Evolutionary conservation across 2,329 filamentous ascomycete genomes (phyloP).

Genomic region (Trichothecium sympodiale): DNA sequence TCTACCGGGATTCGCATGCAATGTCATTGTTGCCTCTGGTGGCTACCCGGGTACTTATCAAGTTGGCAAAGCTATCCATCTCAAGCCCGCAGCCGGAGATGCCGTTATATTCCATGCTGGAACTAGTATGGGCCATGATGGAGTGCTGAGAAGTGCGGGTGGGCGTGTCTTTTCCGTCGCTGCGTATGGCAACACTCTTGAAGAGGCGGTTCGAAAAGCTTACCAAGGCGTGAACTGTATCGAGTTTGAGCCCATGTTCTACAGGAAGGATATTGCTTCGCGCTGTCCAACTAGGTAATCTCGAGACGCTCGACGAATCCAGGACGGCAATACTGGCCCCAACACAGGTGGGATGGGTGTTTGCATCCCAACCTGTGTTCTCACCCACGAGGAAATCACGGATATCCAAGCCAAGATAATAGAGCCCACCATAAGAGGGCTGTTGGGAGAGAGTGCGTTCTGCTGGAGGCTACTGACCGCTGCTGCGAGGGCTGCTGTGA

Average conservation of each 20-base stretch:
- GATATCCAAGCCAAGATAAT: too few relatives aligned
- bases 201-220: conserved; percentile 67
- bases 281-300: too few relatives aligned
- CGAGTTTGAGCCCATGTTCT: conserved; percentile 74
- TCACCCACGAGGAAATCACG: too few relatives aligned
- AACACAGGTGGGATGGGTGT: conserved; percentile 72
- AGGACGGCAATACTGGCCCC: conserved; percentile 56
- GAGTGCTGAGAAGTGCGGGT: conserved; percentile 57
- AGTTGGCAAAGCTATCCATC: conserved; percentile 50
- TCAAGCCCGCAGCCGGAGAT: conserved; percentile 21
- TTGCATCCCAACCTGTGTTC: conserved; percentile 60
- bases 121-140: conserved; percentile 45
- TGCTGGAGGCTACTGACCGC: too few relatives aligned
- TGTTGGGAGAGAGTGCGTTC: too few relatives aligned
- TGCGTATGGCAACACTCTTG: conserved; percentile 53
- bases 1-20: conserved; percentile 58
- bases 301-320: too few relatives aligned
- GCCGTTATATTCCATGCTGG: conserved; percentile 80
- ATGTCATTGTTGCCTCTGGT: conserved; percentile 73
- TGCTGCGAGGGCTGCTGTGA: too few relatives aligned
- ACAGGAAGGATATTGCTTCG: conserved; percentile 70
- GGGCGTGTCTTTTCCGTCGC: conserved; percentile 80
- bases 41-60: conserved; percentile 74
- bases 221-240: conserved; percentile 62
- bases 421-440: too few relatives aligned